These are phyloP conservation scores for Thielaviopsis musarum DNA, from an alignment of 2,329 filamentous ascomycete genomes.

Conservation along the genomic window DNA sequence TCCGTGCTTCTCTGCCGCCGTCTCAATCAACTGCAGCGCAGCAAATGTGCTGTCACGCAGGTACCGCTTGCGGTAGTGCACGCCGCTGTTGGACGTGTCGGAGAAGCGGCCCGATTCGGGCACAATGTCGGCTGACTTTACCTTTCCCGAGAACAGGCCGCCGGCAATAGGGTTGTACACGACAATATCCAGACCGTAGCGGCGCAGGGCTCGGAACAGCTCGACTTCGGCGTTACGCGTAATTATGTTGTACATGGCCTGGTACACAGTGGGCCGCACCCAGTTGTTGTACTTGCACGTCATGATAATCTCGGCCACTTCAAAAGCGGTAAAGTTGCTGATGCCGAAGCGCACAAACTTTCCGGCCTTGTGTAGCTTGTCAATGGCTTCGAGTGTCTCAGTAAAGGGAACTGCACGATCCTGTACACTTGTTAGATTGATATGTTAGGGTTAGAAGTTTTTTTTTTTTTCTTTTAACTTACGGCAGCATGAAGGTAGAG, in stretches of 20 bases:
- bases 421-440: conserved; percentile 20
- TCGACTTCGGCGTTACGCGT: conserved; percentile 61
- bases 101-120: conserved; percentile 57
- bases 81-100: conserved; percentile 34
- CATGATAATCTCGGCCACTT: conserved; percentile 72
- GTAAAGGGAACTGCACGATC: conserved; percentile 55
- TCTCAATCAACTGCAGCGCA: conserved; percentile 51
- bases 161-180: conserved; percentile 72
- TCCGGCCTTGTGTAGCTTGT: conserved; percentile 70
- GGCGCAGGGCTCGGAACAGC: conserved; percentile 53
- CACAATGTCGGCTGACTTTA: conserved; percentile 45
- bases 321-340: conserved; percentile 72
- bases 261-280: conserved; percentile 72
- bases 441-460: neutral
- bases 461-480: conserved; percentile 13
- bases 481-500: conserved; percentile 57
- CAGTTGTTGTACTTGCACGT: conserved; percentile 64
- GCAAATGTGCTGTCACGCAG: conserved; percentile 49
- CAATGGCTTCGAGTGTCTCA: conserved; percentile 60
- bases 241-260: conserved; percentile 77
- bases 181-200: conserved; percentile 64
- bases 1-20: conserved; percentile 48
- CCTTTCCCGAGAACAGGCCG: conserved; percentile 65
- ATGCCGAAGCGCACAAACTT: conserved; percentile 71
- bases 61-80: conserved; percentile 49